Percentiles rank a stretch among this genome's conserved stretches.
Evolutionary conservation across 73 alveolate genomes (phyloP).

Genomic region (Paramecium pentaurelia): DNA sequence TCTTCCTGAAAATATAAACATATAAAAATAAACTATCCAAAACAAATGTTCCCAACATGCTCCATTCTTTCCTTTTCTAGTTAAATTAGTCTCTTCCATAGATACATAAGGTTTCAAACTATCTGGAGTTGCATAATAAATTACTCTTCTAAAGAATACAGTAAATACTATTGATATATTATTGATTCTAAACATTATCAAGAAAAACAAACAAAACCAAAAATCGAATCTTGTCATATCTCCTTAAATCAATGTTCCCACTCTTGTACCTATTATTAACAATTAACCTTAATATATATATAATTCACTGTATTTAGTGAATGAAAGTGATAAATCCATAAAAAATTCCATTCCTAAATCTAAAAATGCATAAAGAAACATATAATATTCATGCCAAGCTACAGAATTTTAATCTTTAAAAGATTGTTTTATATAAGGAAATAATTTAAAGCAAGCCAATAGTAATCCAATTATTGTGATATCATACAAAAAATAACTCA

Average conservation of each 20-base stretch:
- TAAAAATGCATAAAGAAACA: background rate
- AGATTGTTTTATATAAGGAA: background rate
- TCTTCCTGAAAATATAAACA: background rate
- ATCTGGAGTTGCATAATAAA: background rate
- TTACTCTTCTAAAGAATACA: background rate
- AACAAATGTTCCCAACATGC: conserved; percentile 20
- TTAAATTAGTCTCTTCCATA: conserved; percentile 14
- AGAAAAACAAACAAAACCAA: conserved; percentile 31
- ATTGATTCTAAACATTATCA: conserved; percentile 8
- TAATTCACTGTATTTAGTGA: conserved; percentile 2
- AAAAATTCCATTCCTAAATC: conserved; percentile 4
- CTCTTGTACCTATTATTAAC: conserved; percentile 34
- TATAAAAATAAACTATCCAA: background rate
- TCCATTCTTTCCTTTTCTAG: conserved; percentile 6
- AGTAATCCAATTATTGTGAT: background rate
- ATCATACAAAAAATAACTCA: background rate
- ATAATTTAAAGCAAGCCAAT: background rate
- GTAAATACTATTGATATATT: conserved; percentile 4
- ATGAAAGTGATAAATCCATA: conserved; percentile 6
- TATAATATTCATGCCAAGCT: background rate
- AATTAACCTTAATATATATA: conserved; percentile 3
- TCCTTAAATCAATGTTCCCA: background rate
- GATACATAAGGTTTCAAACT: background rate
- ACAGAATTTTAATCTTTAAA: background rate
- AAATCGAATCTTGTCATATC: conserved; percentile 11